phyloP scores from a whole-genome alignment of 345 rosid genomes.

The Bruguiera sexangula region DNA sequence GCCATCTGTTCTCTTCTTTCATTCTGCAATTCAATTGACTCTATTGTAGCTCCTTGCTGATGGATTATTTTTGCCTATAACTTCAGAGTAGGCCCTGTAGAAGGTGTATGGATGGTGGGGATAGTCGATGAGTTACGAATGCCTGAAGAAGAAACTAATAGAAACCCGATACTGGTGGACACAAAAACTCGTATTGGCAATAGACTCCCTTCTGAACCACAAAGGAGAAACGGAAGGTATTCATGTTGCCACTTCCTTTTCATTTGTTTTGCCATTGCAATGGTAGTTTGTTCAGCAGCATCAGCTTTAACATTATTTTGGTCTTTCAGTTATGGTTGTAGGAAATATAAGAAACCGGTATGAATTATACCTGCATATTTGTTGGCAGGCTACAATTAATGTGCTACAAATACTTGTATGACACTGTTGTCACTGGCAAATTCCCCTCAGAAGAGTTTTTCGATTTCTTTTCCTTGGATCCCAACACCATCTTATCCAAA shows the following conservation, averaged over 20 bases:
- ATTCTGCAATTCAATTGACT: background rate
- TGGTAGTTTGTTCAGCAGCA: background rate
- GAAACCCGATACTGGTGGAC: conserved; percentile 53
- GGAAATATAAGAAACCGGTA: background rate
- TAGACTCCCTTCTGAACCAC: conserved; percentile 70
- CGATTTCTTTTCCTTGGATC: conserved; percentile 59
- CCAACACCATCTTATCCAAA: conserved; percentile 37
- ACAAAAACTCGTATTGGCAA: conserved; percentile 62
- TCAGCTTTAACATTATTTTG: conserved; percentile 2
- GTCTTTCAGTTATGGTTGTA: background rate
- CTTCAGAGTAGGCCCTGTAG: conserved; percentile 57
- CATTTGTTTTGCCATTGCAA: background rate
- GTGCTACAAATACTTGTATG: conserved; percentile 88
- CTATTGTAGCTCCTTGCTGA: conserved; percentile 11
- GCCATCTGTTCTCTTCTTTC: background rate
- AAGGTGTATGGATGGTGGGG: conserved; percentile 69
- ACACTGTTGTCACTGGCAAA: conserved; percentile 43
- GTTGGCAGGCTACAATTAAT: conserved; percentile 66
- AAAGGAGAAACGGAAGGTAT: conserved; percentile 79
- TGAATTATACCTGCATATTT: conserved; percentile 9
- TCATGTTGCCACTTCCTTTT: background rate
- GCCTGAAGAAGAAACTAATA: conserved; percentile 32
- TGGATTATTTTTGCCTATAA: conserved; percentile 21
- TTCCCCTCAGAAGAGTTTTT: conserved; percentile 52
- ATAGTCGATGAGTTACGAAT: conserved; percentile 69